Conservation (phyloP, 73 alveolate genomes). For the Paramecium caudatum region DNA sequence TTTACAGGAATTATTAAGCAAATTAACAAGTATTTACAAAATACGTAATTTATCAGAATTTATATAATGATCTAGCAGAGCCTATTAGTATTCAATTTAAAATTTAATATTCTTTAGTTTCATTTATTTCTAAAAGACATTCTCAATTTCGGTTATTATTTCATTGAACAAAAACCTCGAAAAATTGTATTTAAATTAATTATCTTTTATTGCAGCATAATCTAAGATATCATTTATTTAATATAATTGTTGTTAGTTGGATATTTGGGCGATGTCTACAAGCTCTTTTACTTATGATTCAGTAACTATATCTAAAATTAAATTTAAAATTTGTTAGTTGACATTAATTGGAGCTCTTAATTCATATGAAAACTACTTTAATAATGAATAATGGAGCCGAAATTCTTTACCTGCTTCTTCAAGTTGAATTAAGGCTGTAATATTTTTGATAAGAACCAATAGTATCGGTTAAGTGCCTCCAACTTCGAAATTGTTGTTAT, state of each 20-base stretch:
- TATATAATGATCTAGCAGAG: neutral
- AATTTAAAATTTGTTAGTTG: slow-evolving; percentile 1
- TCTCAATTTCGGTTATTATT: neutral
- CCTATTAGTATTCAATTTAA: neutral
- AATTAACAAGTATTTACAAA: neutral
- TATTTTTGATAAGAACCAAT: neutral
- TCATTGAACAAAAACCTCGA: neutral
- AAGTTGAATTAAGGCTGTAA: neutral
- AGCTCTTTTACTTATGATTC: neutral
- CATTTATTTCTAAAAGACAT: neutral
- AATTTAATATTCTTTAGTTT: neutral
- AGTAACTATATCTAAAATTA: neutral
- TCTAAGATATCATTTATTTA: slow-evolving; percentile 68
- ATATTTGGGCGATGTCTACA: slow-evolving; percentile 9
- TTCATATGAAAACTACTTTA: slow-evolving; percentile 60
- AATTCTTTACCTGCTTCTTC: too few relatives aligned
- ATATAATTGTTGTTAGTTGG: slow-evolving; percentile 9
- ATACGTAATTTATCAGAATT: slow-evolving; percentile 14
- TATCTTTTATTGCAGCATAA: neutral
- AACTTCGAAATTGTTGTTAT: too few relatives aligned
- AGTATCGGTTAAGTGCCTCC: too few relatives aligned
- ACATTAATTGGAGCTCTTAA: slow-evolving; percentile 70
- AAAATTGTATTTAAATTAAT: neutral
- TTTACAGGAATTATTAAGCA: neutral
- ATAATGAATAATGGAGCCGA: too few relatives aligned